These are phyloP conservation scores for Zelopaecilomyces penicillatus DNA, from an alignment of 2,329 filamentous ascomycete genomes.

Conservation along the genomic window DNA sequence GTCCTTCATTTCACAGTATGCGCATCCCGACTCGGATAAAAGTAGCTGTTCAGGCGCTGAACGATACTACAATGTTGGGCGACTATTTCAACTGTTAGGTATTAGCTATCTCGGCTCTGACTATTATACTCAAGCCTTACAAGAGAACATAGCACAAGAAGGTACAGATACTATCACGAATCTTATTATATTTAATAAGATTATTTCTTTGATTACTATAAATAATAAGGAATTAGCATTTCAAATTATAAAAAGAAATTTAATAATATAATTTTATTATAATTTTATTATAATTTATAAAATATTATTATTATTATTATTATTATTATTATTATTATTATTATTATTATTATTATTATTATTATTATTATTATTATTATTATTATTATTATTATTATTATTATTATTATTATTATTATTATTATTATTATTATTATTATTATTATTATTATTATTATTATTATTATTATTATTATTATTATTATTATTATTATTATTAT, in stretches of 20 bases:
- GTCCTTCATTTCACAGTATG: slow-evolving; percentile 55
- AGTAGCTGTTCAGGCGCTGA: slow-evolving; percentile 17
- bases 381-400: too few relatives aligned
- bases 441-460: too few relatives aligned
- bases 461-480: too few relatives aligned
- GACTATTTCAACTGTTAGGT: slow-evolving; percentile 29
- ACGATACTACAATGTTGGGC: slow-evolving; percentile 30
- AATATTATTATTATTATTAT: too few relatives aligned
- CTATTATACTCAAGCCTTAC: slow-evolving; percentile 49
- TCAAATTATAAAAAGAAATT: slow-evolving; percentile 18
- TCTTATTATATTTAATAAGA: slow-evolving; percentile 24
- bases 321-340: too few relatives aligned
- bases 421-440: too few relatives aligned
- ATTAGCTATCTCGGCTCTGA: slow-evolving; percentile 52
- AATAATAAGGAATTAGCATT: slow-evolving; percentile 21
- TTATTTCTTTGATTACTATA: slow-evolving; percentile 22
- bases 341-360: too few relatives aligned
- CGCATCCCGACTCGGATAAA: slow-evolving; percentile 11
- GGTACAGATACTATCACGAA: slow-evolving; percentile 17
- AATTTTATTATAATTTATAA: too few relatives aligned
- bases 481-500: too few relatives aligned
- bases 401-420: too few relatives aligned
- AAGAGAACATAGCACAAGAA: slow-evolving; percentile 3
- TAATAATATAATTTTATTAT: slow-evolving; percentile 14
- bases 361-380: too few relatives aligned